Evolutionary conservation across 768 basidiomycete species (phyloP).

Genomic region (Strobilomyces echinocephalus): DNA sequence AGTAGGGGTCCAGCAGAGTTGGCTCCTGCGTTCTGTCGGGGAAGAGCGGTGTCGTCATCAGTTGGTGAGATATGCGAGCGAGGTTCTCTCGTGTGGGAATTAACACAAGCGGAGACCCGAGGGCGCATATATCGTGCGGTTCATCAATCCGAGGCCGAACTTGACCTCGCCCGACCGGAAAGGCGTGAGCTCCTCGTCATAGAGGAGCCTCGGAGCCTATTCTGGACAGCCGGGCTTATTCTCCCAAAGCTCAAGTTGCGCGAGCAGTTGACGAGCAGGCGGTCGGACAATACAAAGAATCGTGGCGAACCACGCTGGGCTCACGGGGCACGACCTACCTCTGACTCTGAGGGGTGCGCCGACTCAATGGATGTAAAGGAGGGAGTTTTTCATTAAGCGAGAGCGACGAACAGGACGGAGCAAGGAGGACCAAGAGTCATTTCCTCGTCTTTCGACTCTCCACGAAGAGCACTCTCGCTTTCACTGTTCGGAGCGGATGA

Average conservation of each 20-base stretch:
- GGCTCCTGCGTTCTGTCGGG: too few species aligned
- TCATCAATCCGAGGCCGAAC: background rate
- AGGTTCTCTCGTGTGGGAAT: too few species aligned
- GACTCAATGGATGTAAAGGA: background rate
- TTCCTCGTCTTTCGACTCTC: conserved; percentile 76
- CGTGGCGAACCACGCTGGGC: too few species aligned
- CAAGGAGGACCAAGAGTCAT: conserved; percentile 13
- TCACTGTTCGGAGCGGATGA: conserved; percentile 41
- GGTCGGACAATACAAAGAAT: background rate
- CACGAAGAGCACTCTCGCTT: conserved; percentile 69
- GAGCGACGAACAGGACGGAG: too few species aligned
- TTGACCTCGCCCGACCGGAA: too few species aligned
- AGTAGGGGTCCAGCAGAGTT: too few species aligned
- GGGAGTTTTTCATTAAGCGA: background rate
- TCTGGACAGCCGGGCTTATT: background rate
- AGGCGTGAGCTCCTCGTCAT: too few species aligned
- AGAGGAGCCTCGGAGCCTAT: too few species aligned
- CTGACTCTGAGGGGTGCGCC: too few species aligned
- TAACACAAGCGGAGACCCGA: too few species aligned
- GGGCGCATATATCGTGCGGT: background rate
- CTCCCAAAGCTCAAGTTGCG: background rate
- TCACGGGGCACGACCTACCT: too few species aligned
- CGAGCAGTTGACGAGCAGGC: background rate
- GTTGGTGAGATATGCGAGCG: too few species aligned
- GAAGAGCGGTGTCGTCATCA: background rate